phyloP scores from a whole-genome alignment of 2,329 filamentous ascomycete genomes.

The Ophiostoma novo-ulmi region DNA sequence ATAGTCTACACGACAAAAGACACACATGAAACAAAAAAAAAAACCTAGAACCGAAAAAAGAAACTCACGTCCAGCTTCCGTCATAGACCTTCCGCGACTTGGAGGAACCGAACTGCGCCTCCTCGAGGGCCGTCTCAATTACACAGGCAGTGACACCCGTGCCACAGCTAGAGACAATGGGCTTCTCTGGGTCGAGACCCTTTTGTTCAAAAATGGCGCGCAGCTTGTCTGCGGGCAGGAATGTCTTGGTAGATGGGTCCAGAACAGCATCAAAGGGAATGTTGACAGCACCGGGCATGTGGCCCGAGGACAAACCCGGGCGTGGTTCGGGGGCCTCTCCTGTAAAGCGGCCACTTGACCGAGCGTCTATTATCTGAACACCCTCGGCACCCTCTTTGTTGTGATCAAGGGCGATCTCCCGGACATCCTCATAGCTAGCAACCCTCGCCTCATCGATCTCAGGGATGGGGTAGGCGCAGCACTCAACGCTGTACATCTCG shows the following conservation, averaged over 20 bases:
- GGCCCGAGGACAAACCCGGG: conserved; percentile 77
- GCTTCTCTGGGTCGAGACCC: conserved; percentile 70
- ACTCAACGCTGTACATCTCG: conserved; percentile 61
- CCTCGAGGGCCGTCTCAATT: conserved; percentile 77
- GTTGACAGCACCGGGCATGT: conserved; percentile 83
- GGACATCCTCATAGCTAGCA: conserved; percentile 75
- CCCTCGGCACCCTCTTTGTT: conserved; percentile 79
- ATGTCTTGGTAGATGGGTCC: conserved; percentile 75
- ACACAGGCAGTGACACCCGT: conserved; percentile 92
- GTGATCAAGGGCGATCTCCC: conserved; percentile 66
- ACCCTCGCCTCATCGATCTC: conserved; percentile 59
- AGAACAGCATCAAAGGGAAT: conserved; percentile 75
- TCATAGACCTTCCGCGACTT: conserved; percentile 77
- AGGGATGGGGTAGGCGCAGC: conserved; percentile 59
- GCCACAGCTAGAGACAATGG: conserved; percentile 83
- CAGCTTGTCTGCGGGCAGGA: conserved; percentile 67
- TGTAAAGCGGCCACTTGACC: conserved; percentile 71
- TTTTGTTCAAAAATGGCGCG: conserved; percentile 71
- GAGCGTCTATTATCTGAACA: conserved; percentile 83
- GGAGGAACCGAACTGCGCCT: conserved; percentile 66
- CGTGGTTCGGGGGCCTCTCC: conserved; percentile 83
- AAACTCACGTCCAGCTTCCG: conserved; percentile 91
- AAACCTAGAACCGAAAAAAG: neutral
- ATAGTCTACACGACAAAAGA: neutral
- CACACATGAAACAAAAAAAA: neutral